These are phyloP conservation scores for Rhynchospora pubera DNA, from an alignment of 176 grass and related monocot genomes.

Conservation along the genomic window DNA sequence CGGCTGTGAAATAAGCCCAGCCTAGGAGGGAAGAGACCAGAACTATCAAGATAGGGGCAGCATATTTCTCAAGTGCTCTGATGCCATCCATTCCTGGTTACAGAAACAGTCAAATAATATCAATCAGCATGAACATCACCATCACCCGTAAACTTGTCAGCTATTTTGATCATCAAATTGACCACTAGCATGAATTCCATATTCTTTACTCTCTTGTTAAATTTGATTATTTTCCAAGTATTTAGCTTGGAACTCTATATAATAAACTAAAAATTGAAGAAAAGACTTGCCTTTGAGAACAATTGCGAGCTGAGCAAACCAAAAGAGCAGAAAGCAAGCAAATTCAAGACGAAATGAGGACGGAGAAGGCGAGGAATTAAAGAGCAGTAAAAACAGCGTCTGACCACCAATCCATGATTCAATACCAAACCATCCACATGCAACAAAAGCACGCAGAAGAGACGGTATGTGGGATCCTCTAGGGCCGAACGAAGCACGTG, in stretches of 20 bases:
- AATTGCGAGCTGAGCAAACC: conserved; percentile 59
- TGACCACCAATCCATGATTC: conserved; percentile 88
- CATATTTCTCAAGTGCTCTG: conserved; percentile 75
- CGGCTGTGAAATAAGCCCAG: conserved; percentile 71
- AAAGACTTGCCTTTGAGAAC: conserved; percentile 38
- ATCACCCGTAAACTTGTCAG: background rate
- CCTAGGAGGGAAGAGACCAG: conserved; percentile 64
- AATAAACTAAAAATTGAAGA: background rate
- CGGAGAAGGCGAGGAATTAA: conserved; percentile 32
- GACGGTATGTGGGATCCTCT: conserved; percentile 71
- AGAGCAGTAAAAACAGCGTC: conserved; percentile 63
- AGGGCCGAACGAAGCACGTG: conserved; percentile 60
- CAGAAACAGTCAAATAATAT: background rate
- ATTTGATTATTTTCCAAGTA: background rate
- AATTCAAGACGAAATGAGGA: conserved; percentile 66
- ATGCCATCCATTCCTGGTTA: conserved; percentile 60
- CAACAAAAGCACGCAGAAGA: conserved; percentile 70
- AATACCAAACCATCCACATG: conserved; percentile 91
- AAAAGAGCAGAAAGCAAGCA: conserved; percentile 77
- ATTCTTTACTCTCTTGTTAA: background rate
- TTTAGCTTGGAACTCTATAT: background rate
- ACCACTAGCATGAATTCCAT: background rate
- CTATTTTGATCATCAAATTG: background rate
- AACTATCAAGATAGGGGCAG: conserved; percentile 58
- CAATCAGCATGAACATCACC: background rate